These are phyloP conservation scores for Exobasidium cylindrosporum DNA, from an alignment of 1,284 basidiomycete genomes.

Conservation along the genomic window DNA sequence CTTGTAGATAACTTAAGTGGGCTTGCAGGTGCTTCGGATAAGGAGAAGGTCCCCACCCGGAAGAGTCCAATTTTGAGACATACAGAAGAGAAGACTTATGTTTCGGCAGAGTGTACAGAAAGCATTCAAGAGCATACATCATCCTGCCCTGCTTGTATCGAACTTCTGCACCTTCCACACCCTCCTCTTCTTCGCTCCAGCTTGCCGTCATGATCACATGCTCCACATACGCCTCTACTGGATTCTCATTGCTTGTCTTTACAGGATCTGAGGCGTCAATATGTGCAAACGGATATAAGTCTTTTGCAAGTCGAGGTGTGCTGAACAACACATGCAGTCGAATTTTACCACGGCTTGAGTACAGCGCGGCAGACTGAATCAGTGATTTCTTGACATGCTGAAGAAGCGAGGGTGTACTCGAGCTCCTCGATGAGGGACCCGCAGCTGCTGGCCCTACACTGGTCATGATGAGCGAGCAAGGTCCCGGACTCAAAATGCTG, in stretches of 20 bases:
- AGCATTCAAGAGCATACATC: conserved; percentile 76
- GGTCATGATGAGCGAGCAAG: too few species aligned
- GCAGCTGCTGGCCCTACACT: too few species aligned
- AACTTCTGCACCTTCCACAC: neutral
- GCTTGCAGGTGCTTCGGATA: conserved; percentile 4
- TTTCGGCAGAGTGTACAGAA: conserved; percentile 71
- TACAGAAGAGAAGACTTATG: conserved; percentile 76
- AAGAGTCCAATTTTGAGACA: conserved; percentile 89
- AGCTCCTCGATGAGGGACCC: too few species aligned
- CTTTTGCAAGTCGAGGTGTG: conserved; percentile 37
- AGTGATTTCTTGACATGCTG: neutral
- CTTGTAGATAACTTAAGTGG: neutral
- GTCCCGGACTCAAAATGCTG: too few species aligned
- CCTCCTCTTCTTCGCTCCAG: conserved; percentile 19
- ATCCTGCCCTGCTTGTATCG: conserved; percentile 58
- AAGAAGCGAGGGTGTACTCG: too few species aligned
- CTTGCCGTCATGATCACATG: conserved; percentile 38
- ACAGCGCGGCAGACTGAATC: neutral
- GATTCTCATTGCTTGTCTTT: conserved; percentile 16
- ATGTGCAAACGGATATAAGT: conserved; percentile 50
- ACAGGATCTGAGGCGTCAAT: conserved; percentile 31
- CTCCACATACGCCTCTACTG: conserved; percentile 27
- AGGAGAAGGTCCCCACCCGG: conserved; percentile 65
- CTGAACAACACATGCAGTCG: conserved; percentile 31
- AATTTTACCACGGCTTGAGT: conserved; percentile 3